A percentile compares a stretch with the other conserved stretches of the same genome.
Evolutionary conservation across 805 yeast genomes (phyloP).

Genomic region (Barnettozyma botsteinii): DNA sequence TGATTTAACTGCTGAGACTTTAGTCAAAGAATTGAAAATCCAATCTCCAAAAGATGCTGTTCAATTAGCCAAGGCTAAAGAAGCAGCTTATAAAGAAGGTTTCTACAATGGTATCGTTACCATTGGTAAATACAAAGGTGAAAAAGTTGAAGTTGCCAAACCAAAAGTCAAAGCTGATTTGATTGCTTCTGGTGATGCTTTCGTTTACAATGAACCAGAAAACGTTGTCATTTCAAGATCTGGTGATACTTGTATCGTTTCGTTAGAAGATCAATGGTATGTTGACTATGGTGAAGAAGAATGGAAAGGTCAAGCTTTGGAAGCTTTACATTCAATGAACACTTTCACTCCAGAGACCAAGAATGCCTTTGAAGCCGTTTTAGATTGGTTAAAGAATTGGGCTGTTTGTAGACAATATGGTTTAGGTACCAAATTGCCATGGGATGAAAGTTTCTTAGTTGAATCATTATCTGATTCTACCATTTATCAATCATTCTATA

Average conservation of each 20-base stretch:
- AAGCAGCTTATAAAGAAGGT: constrained; percentile 93
- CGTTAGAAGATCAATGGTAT: constrained; percentile 98
- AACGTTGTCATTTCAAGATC: constrained; percentile 85
- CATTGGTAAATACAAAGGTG: constrained; percentile 79
- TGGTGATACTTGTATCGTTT: constrained; percentile 94
- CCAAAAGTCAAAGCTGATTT: constrained; percentile 79
- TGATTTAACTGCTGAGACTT: constrained; percentile 74
- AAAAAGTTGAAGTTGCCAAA: constrained; percentile 87
- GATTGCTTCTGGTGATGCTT: constrained; percentile 71
- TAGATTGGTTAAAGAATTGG: constrained; percentile 97
- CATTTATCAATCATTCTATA: constrained; percentile 90
- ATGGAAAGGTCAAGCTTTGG: constrained; percentile 81
- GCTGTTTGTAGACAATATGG: constrained; percentile 97
- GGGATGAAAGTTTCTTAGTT: constrained; percentile 92
- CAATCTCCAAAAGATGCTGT: constrained; percentile 90
- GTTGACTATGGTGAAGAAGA: constrained; percentile 91
- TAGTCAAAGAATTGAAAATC: constrained; percentile 84
- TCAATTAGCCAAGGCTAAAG: constrained; percentile 88
- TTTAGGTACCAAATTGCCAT: constrained; percentile 89
- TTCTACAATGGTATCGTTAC: constrained; percentile 83
- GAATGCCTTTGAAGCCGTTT: constrained; percentile 87
- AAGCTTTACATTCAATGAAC: constrained; percentile 70
- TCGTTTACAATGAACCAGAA: constrained; percentile 94
- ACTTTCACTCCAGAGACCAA: constrained; percentile 78
- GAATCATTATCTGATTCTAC: constrained; percentile 97